phyloP scores from a whole-genome alignment of 192 early-diverging fungal genomes.

The Dissophora ornata region DNA sequence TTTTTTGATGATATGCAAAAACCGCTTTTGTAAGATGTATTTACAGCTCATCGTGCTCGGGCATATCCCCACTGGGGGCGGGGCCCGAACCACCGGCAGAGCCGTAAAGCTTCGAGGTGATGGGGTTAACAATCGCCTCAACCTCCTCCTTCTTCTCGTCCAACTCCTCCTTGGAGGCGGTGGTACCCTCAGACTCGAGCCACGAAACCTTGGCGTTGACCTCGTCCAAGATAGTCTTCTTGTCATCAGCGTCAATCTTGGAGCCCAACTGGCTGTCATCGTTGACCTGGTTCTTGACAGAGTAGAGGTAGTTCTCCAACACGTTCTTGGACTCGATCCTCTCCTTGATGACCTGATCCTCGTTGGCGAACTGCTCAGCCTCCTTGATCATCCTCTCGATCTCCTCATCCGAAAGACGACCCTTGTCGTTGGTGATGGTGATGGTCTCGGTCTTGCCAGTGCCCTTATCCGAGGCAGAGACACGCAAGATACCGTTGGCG shows the following conservation, averaged over 20 bases:
- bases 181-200: conserved; percentile 83
- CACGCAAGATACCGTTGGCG: conserved; percentile 93
- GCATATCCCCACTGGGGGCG: conserved; percentile 69
- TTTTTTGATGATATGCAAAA: too few species aligned
- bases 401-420: conserved; percentile 92
- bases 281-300: conserved; percentile 86
- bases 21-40: too few species aligned
- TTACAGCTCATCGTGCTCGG: conserved; percentile 77
- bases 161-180: conserved; percentile 96
- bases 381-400: conserved; percentile 98
- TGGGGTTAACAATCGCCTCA: conserved; percentile 94
- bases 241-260: conserved; percentile 91
- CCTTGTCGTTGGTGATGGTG: conserved; percentile 98
- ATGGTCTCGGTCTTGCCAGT: conserved; percentile 97
- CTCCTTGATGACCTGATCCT: conserved; percentile 87
- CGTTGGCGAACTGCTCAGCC: conserved; percentile 93
- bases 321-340: conserved; percentile 90
- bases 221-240: conserved; percentile 85
- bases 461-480: conserved; percentile 94
- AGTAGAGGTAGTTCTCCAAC: conserved; percentile 94
- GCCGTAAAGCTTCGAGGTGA: conserved; percentile 91
- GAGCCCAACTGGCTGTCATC: conserved; percentile 87
- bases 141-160: conserved; percentile 96
- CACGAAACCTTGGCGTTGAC: conserved; percentile 76
- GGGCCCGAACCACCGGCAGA: conserved; percentile 65